Evolutionary conservation across 2,329 filamentous ascomycete species (phyloP).

Genomic region (Thelonectria olida): DNA sequence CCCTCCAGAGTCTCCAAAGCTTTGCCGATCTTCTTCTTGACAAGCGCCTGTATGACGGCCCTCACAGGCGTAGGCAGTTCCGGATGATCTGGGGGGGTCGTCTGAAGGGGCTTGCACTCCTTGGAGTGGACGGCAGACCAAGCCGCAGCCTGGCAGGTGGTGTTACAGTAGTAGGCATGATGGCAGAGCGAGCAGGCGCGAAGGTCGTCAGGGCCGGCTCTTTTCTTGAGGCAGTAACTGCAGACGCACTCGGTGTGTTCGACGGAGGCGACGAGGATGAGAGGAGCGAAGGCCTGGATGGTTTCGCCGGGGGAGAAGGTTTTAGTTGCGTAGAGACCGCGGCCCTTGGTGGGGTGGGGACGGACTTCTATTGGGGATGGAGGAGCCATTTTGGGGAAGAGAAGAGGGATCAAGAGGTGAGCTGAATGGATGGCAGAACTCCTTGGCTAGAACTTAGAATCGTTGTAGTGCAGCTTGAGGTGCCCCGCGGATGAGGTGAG

Average conservation of each 20-base stretch:
- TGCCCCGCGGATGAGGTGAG: too few species aligned
- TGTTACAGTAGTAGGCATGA: conserved; percentile 63
- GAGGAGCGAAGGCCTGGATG: conserved; percentile 55
- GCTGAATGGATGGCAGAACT: too few species aligned
- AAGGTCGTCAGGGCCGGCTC: conserved; percentile 33
- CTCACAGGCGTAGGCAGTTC: conserved; percentile 64
- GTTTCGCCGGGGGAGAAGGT: conserved; percentile 55
- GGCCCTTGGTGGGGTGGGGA: conserved; percentile 50
- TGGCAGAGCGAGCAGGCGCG: conserved; percentile 63
- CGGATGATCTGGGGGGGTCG: conserved; percentile 37
- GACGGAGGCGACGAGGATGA: conserved; percentile 59
- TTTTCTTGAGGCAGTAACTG: conserved; percentile 62
- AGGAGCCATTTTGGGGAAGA: conserved; percentile 19
- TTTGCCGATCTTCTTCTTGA: conserved; percentile 47
- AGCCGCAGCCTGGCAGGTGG: conserved; percentile 62
- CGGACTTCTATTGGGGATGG: conserved; percentile 38
- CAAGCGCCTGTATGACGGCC: conserved; percentile 61
- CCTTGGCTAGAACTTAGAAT: too few species aligned
- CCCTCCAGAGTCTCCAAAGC: conserved; percentile 55
- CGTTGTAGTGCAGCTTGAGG: too few species aligned
- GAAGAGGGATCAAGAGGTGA: too few species aligned
- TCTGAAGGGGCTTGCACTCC: conserved; percentile 62
- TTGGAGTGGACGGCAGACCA: conserved; percentile 62
- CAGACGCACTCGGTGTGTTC: conserved; percentile 54
- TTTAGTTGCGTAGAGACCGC: conserved; percentile 55